These are phyloP conservation scores for Canavalia ensiformis DNA, from an alignment of 306 rosid genomes.

Conservation along the genomic window DNA sequence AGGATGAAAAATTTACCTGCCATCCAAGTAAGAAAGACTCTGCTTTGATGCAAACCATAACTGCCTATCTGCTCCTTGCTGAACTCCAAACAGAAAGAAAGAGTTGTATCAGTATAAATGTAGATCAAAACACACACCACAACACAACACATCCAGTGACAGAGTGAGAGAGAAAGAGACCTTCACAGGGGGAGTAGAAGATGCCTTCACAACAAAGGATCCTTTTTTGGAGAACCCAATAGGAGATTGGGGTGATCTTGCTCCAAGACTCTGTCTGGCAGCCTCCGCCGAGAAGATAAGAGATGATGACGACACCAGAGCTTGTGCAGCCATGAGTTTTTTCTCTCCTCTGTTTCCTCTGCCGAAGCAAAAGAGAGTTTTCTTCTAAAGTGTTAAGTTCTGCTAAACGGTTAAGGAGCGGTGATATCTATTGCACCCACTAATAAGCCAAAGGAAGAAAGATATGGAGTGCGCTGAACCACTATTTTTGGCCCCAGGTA, in stretches of 20 bases:
- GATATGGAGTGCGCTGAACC: conserved; percentile 51
- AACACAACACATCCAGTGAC: not conserved
- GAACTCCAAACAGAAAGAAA: conserved; percentile 42
- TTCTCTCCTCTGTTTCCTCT: not conserved
- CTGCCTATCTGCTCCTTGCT: conserved; percentile 90
- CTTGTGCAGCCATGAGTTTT: conserved; percentile 78
- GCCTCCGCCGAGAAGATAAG: conserved; percentile 75
- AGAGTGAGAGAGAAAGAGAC: conserved; percentile 47
- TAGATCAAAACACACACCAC: not conserved
- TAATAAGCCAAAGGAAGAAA: conserved; percentile 41
- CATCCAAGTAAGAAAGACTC: conserved; percentile 95
- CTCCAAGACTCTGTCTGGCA: conserved; percentile 68
- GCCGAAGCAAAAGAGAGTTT: conserved; percentile 1
- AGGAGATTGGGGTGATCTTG: conserved; percentile 61
- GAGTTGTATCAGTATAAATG: not conserved
- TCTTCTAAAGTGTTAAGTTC: conserved; percentile 15
- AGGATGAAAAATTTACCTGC: conserved; percentile 67
- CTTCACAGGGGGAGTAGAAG: conserved; percentile 89
- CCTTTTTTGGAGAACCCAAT: conserved; percentile 59
- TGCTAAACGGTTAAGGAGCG: conserved; percentile 39
- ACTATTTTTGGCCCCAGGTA: conserved; percentile 44
- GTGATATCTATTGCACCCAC: conserved; percentile 25
- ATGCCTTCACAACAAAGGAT: conserved; percentile 81
- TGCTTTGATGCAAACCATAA: conserved; percentile 99
- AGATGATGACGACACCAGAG: conserved; percentile 83